A percentile compares a stretch with the other conserved stretches of the same genome.
Conservation (phyloP, 2,329 filamentous ascomycete genomes). For the Chaetomiaceae sp. region DNA sequence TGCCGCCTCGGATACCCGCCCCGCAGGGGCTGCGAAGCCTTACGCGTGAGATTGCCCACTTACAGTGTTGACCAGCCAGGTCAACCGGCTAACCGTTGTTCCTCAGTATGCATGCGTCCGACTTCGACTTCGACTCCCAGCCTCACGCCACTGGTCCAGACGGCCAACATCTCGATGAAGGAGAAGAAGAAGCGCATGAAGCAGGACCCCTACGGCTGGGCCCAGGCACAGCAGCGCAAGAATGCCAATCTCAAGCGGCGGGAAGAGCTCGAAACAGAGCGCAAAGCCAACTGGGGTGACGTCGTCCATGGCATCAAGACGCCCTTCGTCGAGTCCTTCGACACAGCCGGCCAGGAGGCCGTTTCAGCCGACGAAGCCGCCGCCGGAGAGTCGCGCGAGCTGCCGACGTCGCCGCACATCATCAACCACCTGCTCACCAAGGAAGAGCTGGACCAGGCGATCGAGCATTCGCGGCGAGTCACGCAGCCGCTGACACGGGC, state of each 20-base stretch:
- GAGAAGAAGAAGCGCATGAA: slow-evolving; percentile 63
- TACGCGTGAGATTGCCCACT: slow-evolving; percentile 47
- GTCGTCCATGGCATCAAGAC: slow-evolving; percentile 75
- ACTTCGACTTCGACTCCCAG: slow-evolving; percentile 39
- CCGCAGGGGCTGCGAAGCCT: slow-evolving; percentile 57
- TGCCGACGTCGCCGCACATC: slow-evolving; percentile 48
- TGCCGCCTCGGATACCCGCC: slow-evolving; percentile 64
- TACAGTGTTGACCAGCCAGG: neutral
- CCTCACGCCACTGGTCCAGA: slow-evolving; percentile 58
- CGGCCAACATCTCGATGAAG: slow-evolving; percentile 58
- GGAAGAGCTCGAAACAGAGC: slow-evolving; percentile 61
- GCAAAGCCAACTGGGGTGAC: slow-evolving; percentile 65
- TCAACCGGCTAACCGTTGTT: slow-evolving; percentile 1
- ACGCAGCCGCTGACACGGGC: slow-evolving; percentile 50
- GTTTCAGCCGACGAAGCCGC: slow-evolving; percentile 40
- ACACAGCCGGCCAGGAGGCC: slow-evolving; percentile 53
- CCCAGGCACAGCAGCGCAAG: slow-evolving; percentile 78
- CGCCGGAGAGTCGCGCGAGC: slow-evolving; percentile 37
- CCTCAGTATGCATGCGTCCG: slow-evolving; percentile 58
- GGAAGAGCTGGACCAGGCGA: slow-evolving; percentile 60
- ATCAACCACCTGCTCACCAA: slow-evolving; percentile 75
- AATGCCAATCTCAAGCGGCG: slow-evolving; percentile 75
- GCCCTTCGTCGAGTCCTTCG: slow-evolving; percentile 78
- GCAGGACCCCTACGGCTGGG: slow-evolving; percentile 76
- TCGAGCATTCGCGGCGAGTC: slow-evolving; percentile 64